Base-by-base conservation (phyloP, 176 grass and related monocot species). In the Carex littledalei region DNA sequence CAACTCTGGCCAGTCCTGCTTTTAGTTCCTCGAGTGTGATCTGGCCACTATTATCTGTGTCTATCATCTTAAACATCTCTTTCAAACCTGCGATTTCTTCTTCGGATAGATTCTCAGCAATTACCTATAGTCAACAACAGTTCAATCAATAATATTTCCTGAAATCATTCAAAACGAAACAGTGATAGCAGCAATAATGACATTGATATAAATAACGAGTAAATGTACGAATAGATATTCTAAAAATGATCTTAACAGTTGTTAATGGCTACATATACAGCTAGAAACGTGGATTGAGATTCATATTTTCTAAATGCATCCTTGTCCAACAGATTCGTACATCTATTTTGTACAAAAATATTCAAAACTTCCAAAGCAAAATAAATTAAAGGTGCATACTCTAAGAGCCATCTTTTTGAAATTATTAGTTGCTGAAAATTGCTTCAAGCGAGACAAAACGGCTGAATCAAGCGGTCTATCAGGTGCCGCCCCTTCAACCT, bases 21-120 rank as follows among this genome's bases (percentile, higher is more conserved):
- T 83, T 83, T 12, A 83, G 81, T 67, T 83, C 81, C 64, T 83
- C 81, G 69, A 67, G 69, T 69, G 81, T 83, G 61, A 83, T 83
- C 58, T 83, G 81, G 21, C 81, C 81, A 83, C 81, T 83, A 32
- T 83, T 83, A 69, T 83, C 81, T 18, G 81, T 67, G 22, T 83
- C 81, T 83, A 83, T 83, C 81, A 83, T 83, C n/a, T 69, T 67
- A 67, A 83, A 83, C 81, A 83, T 83, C 2, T 83, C 81, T 69
- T 83, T 83, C 61, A 83, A 52, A 21, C 81, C 81, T 0, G 81
- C 81, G 14, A 83, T 67, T 83, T 83, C 81, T 67, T 83, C 81
- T 83, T 83, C 81, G 3, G 81, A 83, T 52, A 83, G 62, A 83
- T 67, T 83, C 63, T 83, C 62, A 35, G 81, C 61, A 83, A 83